phyloP scores from a whole-genome alignment of 257 asterid genomes.

The Jacaranda mimosifolia region DNA sequence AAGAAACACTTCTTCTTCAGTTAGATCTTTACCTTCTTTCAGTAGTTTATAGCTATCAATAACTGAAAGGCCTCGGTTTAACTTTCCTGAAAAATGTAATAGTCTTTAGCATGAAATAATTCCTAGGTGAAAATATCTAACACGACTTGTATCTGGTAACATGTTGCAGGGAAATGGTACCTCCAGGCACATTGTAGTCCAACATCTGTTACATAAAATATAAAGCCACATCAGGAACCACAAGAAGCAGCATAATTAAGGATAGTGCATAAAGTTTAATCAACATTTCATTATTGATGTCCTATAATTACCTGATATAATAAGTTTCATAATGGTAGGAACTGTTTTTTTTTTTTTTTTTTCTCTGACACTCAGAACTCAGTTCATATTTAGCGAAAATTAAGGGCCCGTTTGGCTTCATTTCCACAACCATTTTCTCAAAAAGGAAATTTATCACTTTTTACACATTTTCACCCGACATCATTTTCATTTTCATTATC shows the following conservation, averaged over 20 bases:
- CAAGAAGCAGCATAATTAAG: constrained; percentile 9
- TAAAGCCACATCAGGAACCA: constrained; percentile 15
- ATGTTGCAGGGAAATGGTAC: constrained; percentile 36
- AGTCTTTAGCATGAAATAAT: constrained; percentile 9
- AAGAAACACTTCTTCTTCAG: constrained; percentile 65
- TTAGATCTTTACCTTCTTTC: constrained; percentile 65
- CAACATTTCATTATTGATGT: background rate
- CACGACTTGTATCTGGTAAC: background rate
- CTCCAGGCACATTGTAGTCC: constrained; percentile 82
- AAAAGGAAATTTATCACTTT: too few relatives aligned
- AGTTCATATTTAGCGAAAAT: too few relatives aligned
- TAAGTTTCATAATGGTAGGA: too few relatives aligned
- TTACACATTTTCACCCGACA: too few relatives aligned
- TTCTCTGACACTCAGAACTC: too few relatives aligned
- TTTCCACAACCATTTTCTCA: too few relatives aligned
- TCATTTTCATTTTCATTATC: too few relatives aligned
- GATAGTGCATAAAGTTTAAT: background rate
- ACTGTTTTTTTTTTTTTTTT: too few relatives aligned
- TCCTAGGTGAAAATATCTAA: background rate
- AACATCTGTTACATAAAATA: constrained; percentile 58
- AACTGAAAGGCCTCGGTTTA: constrained; percentile 81
- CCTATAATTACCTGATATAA: too few relatives aligned
- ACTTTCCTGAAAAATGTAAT: constrained; percentile 62
- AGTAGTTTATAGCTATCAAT: constrained; percentile 75
- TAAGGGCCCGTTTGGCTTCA: too few relatives aligned